phyloP scores from a whole-genome alignment of 208 protist genomes.

The Leishmania tarentolae region DNA sequence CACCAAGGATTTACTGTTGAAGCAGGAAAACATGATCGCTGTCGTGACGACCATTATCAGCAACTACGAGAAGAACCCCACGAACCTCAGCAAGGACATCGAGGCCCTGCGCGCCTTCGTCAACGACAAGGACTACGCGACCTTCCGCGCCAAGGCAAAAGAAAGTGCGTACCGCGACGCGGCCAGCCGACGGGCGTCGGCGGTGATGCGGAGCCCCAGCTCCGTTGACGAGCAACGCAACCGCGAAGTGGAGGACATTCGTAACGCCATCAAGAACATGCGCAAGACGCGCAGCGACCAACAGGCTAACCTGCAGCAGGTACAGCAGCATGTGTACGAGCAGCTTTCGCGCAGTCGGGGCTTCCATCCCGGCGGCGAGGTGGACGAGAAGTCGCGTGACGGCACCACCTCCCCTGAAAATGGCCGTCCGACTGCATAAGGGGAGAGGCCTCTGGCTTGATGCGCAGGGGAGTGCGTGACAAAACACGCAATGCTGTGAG shows the following conservation, averaged over 20 bases:
- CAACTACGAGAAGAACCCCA: conserved; percentile 13
- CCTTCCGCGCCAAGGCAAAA: conserved; percentile 25
- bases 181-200: neutral
- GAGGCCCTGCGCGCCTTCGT: conserved; percentile 25
- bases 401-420: neutral
- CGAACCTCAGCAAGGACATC: conserved; percentile 24
- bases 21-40: conserved; percentile 31
- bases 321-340: conserved; percentile 37
- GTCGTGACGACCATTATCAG: conserved; percentile 3
- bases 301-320: conserved; percentile 23
- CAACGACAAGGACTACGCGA: conserved; percentile 26
- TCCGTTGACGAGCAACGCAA: neutral
- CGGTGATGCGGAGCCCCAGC: neutral
- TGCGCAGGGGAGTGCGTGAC: neutral
- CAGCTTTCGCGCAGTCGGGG: conserved; percentile 31
- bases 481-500: neutral
- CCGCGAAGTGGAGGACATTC: conserved; percentile 26
- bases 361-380: conserved; percentile 16
- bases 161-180: conserved; percentile 21
- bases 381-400: neutral
- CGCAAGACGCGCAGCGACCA: conserved; percentile 24
- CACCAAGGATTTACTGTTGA: conserved; percentile 25
- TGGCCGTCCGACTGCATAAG: neutral
- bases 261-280: conserved; percentile 20
- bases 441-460: neutral